phyloP scores from a whole-genome alignment of 1,139 yeast genomes.

The Hyphopichia wangnamkhiaoensis region DNA sequence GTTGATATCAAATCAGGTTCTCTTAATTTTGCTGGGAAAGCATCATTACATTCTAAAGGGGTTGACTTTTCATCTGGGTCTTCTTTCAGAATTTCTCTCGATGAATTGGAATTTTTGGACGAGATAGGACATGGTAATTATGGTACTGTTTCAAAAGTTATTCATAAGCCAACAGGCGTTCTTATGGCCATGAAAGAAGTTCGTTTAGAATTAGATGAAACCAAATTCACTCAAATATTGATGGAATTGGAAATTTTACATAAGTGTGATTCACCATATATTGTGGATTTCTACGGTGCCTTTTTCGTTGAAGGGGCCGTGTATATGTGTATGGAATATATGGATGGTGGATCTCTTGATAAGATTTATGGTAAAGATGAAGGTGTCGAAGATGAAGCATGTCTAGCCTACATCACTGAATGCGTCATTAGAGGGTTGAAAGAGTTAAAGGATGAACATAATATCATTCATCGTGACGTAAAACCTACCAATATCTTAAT shows the following conservation, averaged over 20 bases:
- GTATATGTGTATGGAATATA: conserved; percentile 96
- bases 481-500: conserved; percentile 94
- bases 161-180: conserved; percentile 92
- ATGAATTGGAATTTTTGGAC: conserved; percentile 79
- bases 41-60: conserved; percentile 89
- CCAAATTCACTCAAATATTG: conserved; percentile 86
- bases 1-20: conserved; percentile 91
- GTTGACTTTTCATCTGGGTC: conserved; percentile 88
- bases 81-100: conserved; percentile 81
- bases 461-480: conserved; percentile 94
- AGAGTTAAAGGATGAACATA: conserved; percentile 81
- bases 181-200: conserved; percentile 98
- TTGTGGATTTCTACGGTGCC: conserved; percentile 96
- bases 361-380: conserved; percentile 69
- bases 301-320: conserved; percentile 97
- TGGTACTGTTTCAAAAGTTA: conserved; percentile 90
- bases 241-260: conserved; percentile 96
- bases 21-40: conserved; percentile 88
- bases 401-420: conserved; percentile 76
- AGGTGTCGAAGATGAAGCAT: conserved; percentile 78
- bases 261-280: conserved; percentile 84
- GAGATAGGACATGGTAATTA: conserved; percentile 95
- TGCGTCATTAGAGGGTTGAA: conserved; percentile 81
- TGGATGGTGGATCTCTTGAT: conserved; percentile 97
- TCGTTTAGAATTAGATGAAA: conserved; percentile 84